Evolutionary conservation across 1,284 basidiomycete species (phyloP).

Genomic region (Puccinia polysora): DNA sequence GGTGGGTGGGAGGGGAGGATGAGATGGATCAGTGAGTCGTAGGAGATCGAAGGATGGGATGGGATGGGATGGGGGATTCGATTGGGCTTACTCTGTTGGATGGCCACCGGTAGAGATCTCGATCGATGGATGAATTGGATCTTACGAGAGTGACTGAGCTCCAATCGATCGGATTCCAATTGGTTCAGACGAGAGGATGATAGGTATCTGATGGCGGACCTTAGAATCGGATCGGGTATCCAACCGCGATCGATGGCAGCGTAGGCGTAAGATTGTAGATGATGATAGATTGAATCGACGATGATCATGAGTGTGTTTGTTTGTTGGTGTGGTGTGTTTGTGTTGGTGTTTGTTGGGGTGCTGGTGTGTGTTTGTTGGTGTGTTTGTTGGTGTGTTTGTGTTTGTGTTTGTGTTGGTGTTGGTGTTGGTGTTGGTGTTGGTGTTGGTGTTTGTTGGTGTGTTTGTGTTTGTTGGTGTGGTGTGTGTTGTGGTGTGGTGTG

Average conservation of each 20-base stretch:
- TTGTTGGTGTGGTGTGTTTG: too few species aligned
- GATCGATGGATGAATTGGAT: constrained; percentile 58
- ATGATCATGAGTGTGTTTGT: too few species aligned
- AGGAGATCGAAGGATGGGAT: neutral
- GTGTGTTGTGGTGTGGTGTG: too few species aligned
- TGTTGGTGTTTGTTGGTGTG: too few species aligned
- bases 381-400: too few species aligned
- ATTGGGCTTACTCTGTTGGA: constrained; percentile 53
- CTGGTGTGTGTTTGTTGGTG: too few species aligned
- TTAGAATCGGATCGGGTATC: constrained; percentile 64
- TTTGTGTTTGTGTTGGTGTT: too few species aligned
- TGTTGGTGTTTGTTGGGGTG: too few species aligned
- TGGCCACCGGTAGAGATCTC: constrained; percentile 60
- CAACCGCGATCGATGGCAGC: constrained; percentile 46
- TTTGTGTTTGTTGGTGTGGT: too few species aligned
- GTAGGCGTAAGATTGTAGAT: constrained; percentile 15
- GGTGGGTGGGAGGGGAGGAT: constrained; percentile 49
- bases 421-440: too few species aligned
- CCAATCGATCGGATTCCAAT: constrained; percentile 63
- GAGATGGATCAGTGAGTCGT: neutral
- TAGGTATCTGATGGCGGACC: constrained; percentile 62
- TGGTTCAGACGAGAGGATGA: constrained; percentile 63
- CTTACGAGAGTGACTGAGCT: constrained; percentile 65
- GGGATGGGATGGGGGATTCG: neutral
- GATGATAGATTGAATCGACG: constrained; percentile 12